A percentile compares a stretch with the other conserved stretches of the same genome.
Conservation (phyloP, 805 yeast species). For the Nakazawaea ambrosiae region DNA sequence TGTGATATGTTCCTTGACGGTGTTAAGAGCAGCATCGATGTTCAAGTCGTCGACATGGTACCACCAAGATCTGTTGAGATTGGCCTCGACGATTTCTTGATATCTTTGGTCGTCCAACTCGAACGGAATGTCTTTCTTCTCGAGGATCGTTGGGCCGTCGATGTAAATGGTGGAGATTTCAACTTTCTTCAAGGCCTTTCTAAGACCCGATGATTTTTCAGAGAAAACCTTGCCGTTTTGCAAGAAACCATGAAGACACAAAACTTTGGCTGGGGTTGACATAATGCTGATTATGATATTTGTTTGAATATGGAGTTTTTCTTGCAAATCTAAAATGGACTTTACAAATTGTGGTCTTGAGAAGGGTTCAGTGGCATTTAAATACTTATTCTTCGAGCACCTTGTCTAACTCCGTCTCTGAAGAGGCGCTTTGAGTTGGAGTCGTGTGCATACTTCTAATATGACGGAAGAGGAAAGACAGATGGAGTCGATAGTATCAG, state of each 20-base stretch:
- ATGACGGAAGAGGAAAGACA: too few relatives aligned
- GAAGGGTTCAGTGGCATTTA: too few relatives aligned
- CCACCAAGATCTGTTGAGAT: conserved; percentile 61
- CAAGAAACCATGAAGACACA: conserved; percentile 75
- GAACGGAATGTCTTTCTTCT: conserved; percentile 58
- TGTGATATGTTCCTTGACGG: conserved; percentile 42
- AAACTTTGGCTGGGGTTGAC: conserved; percentile 29
- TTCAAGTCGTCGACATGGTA: conserved; percentile 44
- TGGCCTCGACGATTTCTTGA: conserved; percentile 33
- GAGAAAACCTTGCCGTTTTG: conserved; percentile 72
- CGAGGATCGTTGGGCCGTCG: conserved; percentile 59
- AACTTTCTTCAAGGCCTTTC: conserved; percentile 54
- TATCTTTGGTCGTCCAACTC: conserved; percentile 43
- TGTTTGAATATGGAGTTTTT: neutral
- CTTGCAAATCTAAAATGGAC: too few relatives aligned
- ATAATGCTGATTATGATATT: neutral
- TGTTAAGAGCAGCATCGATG: conserved; percentile 36
- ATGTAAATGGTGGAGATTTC: conserved; percentile 59
- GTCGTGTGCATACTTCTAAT: too few relatives aligned
- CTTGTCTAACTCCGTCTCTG: too few relatives aligned
- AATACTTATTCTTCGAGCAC: too few relatives aligned
- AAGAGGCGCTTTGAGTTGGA: too few relatives aligned
- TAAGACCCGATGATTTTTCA: conserved; percentile 70
- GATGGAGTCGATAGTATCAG: too few relatives aligned
- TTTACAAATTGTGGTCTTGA: too few relatives aligned